Evolutionary conservation across 371 early-diverging fungal species (phyloP).

Genomic region (Syncephalastrum monosporum): DNA sequence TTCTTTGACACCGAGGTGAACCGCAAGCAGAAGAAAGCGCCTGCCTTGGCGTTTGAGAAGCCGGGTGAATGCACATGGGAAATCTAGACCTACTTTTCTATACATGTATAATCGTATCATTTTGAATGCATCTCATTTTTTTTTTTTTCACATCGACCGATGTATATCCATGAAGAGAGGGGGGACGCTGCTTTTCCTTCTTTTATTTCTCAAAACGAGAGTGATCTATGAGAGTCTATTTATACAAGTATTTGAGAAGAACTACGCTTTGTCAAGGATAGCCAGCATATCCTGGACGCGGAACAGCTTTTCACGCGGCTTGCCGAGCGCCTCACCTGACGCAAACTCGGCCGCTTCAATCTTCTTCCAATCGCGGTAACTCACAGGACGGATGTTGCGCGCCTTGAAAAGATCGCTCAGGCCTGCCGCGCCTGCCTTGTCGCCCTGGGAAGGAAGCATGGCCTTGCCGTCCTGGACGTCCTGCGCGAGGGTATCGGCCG

Average conservation of each 20-base stretch:
- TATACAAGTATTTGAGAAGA: not conserved
- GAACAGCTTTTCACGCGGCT: conserved; percentile 82
- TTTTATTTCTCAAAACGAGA: no score
- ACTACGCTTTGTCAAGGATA: conserved; percentile 9
- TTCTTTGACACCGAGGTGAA: conserved; percentile 70
- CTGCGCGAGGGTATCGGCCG: conserved; percentile 72
- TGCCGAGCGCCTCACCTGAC: conserved; percentile 62
- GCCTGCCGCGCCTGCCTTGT: conserved; percentile 29
- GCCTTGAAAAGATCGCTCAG: conserved; percentile 26
- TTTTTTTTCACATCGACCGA: conserved; percentile 35
- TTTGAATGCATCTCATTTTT: not conserved
- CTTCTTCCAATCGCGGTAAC: conserved; percentile 78
- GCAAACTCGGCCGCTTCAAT: conserved; percentile 78
- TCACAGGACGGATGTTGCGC: conserved; percentile 46
- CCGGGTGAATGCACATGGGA: conserved; percentile 45
- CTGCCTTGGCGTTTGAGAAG: conserved; percentile 66
- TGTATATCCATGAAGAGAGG: no score
- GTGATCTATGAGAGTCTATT: no score
- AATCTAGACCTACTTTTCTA: conserved; percentile 15
- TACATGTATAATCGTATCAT: conserved; percentile 55
- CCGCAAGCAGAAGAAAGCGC: conserved; percentile 66
- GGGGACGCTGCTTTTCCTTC: no score
- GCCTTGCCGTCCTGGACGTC: conserved; percentile 49
- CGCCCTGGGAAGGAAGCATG: conserved; percentile 16
- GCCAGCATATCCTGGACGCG: conserved; percentile 68